These are phyloP conservation scores for Rhodosporidiobolus odoratus DNA, from an alignment of 768 basidiomycete species.

Conservation along the genomic window DNA sequence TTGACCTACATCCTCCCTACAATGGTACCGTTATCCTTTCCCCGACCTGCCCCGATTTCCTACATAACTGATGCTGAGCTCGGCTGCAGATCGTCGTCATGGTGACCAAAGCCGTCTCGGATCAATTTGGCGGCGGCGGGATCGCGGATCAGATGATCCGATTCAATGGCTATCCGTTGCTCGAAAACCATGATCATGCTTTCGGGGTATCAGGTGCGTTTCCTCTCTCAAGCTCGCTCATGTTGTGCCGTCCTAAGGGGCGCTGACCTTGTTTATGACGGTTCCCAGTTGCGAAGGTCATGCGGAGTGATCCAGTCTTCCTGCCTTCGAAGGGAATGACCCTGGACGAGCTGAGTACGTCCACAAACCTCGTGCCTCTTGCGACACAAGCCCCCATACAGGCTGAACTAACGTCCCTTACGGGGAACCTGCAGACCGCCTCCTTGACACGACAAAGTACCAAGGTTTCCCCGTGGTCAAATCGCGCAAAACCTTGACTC, in stretches of 20 bases:
- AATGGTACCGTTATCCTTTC: constrained; percentile 60
- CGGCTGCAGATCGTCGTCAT: constrained; percentile 75
- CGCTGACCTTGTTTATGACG: background rate
- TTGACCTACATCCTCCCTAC: constrained; percentile 94
- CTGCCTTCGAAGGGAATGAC: constrained; percentile 70
- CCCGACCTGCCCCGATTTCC: background rate
- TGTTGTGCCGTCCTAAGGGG: background rate
- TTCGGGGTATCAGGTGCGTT: constrained; percentile 79
- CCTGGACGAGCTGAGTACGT: constrained; percentile 72
- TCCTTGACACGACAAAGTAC: constrained; percentile 65
- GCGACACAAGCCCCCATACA: too few relatives aligned
- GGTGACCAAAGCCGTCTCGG: constrained; percentile 94
- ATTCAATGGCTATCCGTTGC: constrained; percentile 94
- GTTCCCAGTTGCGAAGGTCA: constrained; percentile 63
- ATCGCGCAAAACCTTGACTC: constrained; percentile 56
- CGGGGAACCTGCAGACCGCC: constrained; percentile 61
- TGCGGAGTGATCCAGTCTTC: constrained; percentile 72
- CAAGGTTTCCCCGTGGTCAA: constrained; percentile 87
- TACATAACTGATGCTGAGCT: background rate
- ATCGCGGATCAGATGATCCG: constrained; percentile 96
- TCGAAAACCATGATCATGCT: constrained; percentile 90
- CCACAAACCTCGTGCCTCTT: background rate
- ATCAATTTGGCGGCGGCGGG: constrained; percentile 83
- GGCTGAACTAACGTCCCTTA: background rate
- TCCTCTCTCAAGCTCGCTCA: background rate